Percentiles rank a stretch among this genome's conserved stretches.
phyloP scores from a whole-genome alignment of 164 flowering plant genomes.

The Dillenia turbinata region DNA sequence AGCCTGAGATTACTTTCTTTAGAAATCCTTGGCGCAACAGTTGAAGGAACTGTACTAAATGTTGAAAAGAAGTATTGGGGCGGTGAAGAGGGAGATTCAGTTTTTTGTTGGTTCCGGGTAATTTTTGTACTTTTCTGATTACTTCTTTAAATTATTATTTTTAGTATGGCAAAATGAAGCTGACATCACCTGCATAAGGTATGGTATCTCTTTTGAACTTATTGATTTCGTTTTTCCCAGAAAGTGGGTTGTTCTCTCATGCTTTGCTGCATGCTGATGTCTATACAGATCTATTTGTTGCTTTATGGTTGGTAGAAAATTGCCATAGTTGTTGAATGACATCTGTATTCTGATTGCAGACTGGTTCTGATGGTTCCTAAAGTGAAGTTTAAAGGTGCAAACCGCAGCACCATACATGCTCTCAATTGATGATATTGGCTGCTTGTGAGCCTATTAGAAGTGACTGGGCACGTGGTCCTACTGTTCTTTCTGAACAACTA shows the following conservation, averaged over 20 bases:
- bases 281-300: not conserved
- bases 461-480: conserved; percentile 91
- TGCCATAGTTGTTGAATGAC: conserved; percentile 1
- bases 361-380: conserved; percentile 60
- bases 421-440: conserved; percentile 76
- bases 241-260: not conserved
- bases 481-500: conserved; percentile 69
- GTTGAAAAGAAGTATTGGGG: conserved; percentile 94
- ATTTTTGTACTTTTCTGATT: not conserved
- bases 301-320: not conserved
- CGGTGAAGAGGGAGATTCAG: conserved; percentile 89
- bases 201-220: too few relatives aligned
- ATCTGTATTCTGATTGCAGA: conserved; percentile 37
- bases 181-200: too few relatives aligned
- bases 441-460: conserved; percentile 85
- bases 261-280: not conserved
- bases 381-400: conserved; percentile 69
- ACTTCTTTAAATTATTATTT: too few relatives aligned
- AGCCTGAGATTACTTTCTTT: conserved; percentile 78
- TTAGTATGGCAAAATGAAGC: too few relatives aligned
- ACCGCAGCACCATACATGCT: conserved; percentile 52
- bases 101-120: conserved; percentile 94
- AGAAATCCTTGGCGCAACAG: conserved; percentile 56
- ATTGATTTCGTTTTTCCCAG: not conserved
- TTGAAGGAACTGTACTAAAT: conserved; percentile 68